Base-by-base conservation (phyloP, 2,329 filamentous ascomycete genomes). In the Penicillium sp. region DNA sequence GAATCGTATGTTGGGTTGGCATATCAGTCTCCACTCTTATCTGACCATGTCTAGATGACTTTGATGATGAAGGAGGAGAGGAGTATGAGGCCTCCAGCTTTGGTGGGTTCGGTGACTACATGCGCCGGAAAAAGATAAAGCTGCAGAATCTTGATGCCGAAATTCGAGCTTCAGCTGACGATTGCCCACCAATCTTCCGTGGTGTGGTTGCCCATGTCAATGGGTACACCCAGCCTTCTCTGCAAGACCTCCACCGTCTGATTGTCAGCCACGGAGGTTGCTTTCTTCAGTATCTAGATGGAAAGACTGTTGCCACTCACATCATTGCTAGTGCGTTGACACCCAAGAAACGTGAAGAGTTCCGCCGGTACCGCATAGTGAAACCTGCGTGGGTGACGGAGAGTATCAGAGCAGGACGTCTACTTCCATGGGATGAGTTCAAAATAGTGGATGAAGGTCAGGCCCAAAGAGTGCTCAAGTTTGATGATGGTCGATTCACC, bases 301-400 rank as follows among this genome's bases (percentile, higher is more conserved):
- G 87, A 35, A 99, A 99, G 77, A 97, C 93, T 0, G 88, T 89
- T 70, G 93, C 91, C 0, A 99, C 95, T 0, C 93, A 99, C 70
- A 96, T 99, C 62, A 91, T 99, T 64, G 92, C 93, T 3, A 93
- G 91, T 48, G 88, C 84, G 49, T 78, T 99, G 19, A 94, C 94
- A 0, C 92, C 91, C 0, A 97, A 97, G 76, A 99, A 99, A 73
- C 85, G 85, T 27, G 84, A 93, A 50, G 94, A 99, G 61, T 97
- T 96, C 67, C 83, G 80, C 50, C 85, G 84, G 60, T 97, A 97
- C 72, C 85, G 93, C 42, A 90, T 99, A 35, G 94, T 97, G 47
- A 96, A 94, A 72, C 94, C 94, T 0, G 86, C 90, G 18, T 99
- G 94, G 94, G 84, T 99, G 3, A 87, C 91, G 13, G 93, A 99